These are phyloP conservation scores for Nowakowskiella sp. DNA, from an alignment of 192 early-diverging fungal species.

Conservation along the genomic window DNA sequence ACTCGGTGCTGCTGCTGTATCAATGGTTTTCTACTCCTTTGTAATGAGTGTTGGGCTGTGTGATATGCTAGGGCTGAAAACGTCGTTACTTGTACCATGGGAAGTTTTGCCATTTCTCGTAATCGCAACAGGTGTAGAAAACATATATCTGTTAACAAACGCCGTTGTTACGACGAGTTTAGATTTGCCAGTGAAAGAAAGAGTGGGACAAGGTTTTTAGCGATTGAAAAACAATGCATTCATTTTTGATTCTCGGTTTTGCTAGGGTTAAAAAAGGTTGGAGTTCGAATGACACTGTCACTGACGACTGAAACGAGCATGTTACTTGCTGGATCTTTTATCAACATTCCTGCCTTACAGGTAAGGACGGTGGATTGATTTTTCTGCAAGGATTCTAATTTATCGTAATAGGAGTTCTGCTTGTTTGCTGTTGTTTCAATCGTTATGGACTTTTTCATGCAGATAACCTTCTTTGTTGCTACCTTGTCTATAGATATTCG, in stretches of 20 bases:
- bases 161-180: constrained; percentile 60
- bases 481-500: constrained; percentile 77
- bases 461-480: constrained; percentile 71
- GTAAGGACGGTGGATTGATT: constrained; percentile 9
- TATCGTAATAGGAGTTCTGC: constrained; percentile 55
- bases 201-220: constrained; percentile 50
- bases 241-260: neutral
- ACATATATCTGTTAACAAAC: constrained; percentile 64
- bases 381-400: constrained; percentile 7
- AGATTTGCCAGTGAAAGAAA: constrained; percentile 64
- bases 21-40: constrained; percentile 55
- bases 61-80: constrained; percentile 46
- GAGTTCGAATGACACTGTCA: constrained; percentile 53
- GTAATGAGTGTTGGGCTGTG: constrained; percentile 60
- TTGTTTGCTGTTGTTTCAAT: constrained; percentile 57
- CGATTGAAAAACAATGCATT: neutral
- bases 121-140: constrained; percentile 68
- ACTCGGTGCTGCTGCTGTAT: constrained; percentile 57
- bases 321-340: constrained; percentile 48
- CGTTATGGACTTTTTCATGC: constrained; percentile 68
- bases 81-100: constrained; percentile 54
- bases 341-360: constrained; percentile 52
- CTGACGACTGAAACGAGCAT: constrained; percentile 48
- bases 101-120: constrained; percentile 63
- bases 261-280: constrained; percentile 56